Base-by-base conservation (phyloP, 371 early-diverging fungal species). In the Massospora cicadina region DNA sequence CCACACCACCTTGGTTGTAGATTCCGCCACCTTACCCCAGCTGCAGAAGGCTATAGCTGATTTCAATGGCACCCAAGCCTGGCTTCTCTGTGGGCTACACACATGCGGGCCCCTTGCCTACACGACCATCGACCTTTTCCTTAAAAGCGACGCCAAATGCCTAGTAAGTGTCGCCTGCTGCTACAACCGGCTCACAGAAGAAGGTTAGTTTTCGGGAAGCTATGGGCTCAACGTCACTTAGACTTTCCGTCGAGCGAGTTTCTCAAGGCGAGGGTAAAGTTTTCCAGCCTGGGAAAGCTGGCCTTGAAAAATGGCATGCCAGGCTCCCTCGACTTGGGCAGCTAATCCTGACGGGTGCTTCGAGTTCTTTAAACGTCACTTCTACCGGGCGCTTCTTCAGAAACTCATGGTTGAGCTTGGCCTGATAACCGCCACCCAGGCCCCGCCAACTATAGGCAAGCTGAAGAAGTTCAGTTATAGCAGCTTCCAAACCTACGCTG, bases 101-200 rank as follows among this genome's bases (percentile, higher is more conserved):
- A 83, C 92, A 0, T 93, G 93, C 65, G 93, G 93, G 2, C 85
- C 91, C 66, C 67, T 93, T 58, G 79, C 88, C 1, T 81, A 83
- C 60, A 75, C 83, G 24, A 83, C 85, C 66, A 76, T 91, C 23
- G 78, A 79, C 27, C 71, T 88, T 57, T 93, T 88, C 74, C 75
- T 80, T 1, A 71, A 80, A 59, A 79, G 82, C 54, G 71, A 77
- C 13, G 87, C 89, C 0, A 66, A 68, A 0, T 82, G 80, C 12
- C 71, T 91, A 32, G 89, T 86, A 28, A 79, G 79, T 68, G 91
- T 91, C 3, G 87, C 89, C 0, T 93, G 93, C 74, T 93, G 91
- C 71, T 90, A 93, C 70, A 88, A 93, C 74, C 80, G 67, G 54
- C 29, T 33, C 57, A n/a, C 3, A 21, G 28, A 23, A 24, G 66